Evolutionary conservation across 768 basidiomycete genomes (phyloP).

Genomic region (Tylopilus cervinicoccineus): DNA sequence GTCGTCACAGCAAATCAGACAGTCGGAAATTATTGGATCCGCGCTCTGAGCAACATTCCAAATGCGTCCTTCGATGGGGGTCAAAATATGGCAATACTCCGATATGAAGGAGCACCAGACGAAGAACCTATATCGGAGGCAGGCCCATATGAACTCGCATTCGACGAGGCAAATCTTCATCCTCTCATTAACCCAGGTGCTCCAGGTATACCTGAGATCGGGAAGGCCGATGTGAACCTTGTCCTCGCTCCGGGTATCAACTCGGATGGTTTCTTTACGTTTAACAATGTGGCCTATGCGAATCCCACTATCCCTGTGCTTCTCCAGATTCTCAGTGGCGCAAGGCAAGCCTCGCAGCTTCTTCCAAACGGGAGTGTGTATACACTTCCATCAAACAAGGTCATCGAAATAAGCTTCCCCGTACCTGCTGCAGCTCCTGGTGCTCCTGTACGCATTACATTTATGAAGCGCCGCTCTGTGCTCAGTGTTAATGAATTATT

Average conservation of each 20-base stretch:
- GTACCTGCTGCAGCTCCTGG: constrained; percentile 24
- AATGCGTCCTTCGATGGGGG: not conserved
- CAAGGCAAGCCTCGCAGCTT: constrained; percentile 39
- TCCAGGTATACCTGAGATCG: constrained; percentile 4
- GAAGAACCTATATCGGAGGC: not conserved
- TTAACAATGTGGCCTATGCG: not conserved
- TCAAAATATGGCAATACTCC: constrained; percentile 4
- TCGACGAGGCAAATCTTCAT: not conserved
- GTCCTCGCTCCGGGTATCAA: not conserved
- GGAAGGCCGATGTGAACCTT: constrained; percentile 4
- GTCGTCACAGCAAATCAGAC: constrained; percentile 41
- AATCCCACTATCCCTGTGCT: constrained; percentile 38
- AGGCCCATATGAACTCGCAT: not conserved
- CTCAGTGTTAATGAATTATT: not conserved
- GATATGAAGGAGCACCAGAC: not conserved
- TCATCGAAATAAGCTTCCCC: constrained; percentile 47
- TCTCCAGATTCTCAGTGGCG: constrained; percentile 40
- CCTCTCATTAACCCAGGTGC: not conserved
- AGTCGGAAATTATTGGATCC: constrained; percentile 52
- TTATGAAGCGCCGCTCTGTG: not conserved
- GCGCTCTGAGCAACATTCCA: constrained; percentile 28
- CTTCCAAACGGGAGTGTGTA: constrained; percentile 47
- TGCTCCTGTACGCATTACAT: constrained; percentile 25
- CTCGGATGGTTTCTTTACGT: not conserved
- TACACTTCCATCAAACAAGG: constrained; percentile 39